phyloP scores from a whole-genome alignment of 1,284 basidiomycete species.

The Exobasidium rhododendri region DNA sequence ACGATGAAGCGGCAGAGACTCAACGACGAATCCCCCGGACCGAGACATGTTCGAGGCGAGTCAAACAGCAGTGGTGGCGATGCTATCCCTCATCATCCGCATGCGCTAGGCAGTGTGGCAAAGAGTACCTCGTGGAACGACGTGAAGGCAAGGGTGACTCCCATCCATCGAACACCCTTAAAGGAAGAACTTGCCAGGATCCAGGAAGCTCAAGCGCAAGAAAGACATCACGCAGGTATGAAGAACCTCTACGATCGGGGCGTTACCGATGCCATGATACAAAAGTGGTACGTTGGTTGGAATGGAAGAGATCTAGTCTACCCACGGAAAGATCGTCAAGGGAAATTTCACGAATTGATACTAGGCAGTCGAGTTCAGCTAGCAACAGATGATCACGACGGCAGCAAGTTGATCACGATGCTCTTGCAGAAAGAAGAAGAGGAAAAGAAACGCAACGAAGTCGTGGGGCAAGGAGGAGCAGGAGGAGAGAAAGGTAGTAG shows the following conservation, averaged over 20 bases:
- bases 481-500: no score
- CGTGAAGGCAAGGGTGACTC: conserved; percentile 10
- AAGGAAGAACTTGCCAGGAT: neutral
- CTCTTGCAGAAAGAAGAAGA: conserved; percentile 13
- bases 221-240: conserved; percentile 44
- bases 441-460: neutral
- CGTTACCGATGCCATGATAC: conserved; percentile 50
- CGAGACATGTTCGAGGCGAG: neutral
- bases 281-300: conserved; percentile 48
- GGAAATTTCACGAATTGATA: conserved; percentile 28
- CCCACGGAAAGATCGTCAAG: conserved; percentile 27
- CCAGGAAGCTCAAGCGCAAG: conserved; percentile 17
- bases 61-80: neutral
- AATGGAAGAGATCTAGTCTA: conserved; percentile 49
- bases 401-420: conserved; percentile 28
- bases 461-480: no score
- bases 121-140: conserved; percentile 7
- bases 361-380: conserved; percentile 36
- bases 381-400: conserved; percentile 42
- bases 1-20: conserved; percentile 10
- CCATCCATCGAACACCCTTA: conserved; percentile 7
- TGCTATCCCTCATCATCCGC: neutral
- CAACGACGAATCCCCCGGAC: neutral
- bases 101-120: conserved; percentile 2
- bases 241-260: conserved; percentile 47